phyloP scores from a whole-genome alignment of 352 stramenopile genomes.

The Pythium guiyangense region DNA sequence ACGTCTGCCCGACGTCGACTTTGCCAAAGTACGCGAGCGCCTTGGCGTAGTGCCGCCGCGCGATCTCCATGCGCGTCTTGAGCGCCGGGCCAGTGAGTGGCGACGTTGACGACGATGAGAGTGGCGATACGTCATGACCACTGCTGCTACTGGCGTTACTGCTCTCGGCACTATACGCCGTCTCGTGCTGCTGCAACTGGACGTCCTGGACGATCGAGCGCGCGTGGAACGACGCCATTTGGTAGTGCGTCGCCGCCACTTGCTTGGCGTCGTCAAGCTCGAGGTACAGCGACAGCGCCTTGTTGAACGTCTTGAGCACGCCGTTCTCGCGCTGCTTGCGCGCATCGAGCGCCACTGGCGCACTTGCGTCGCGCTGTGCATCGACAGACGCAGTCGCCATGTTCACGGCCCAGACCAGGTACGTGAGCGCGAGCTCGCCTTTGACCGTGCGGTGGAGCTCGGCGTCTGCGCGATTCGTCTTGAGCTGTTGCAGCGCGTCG shows the following conservation, averaged over 20 bases:
- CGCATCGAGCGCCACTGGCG: constrained; percentile 1
- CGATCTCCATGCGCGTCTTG: constrained; percentile 75
- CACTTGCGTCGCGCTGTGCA: not conserved
- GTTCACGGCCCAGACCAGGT: constrained; percentile 77
- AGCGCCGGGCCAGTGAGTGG: constrained; percentile 17
- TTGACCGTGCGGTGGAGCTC: constrained; percentile 69
- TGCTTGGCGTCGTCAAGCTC: constrained; percentile 74
- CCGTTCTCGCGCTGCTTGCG: constrained; percentile 39
- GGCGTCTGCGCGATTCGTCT: constrained; percentile 57
- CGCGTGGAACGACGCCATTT: constrained; percentile 79
- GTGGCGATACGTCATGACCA: constrained; percentile 8
- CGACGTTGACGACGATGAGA: constrained; percentile 10
- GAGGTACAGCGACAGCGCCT: constrained; percentile 66
- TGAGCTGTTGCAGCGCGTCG: constrained; percentile 57
- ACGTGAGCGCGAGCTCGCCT: constrained; percentile 77
- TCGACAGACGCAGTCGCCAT: constrained; percentile 24
- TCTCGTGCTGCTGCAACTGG: not conserved
- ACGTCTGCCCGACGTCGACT: constrained; percentile 65
- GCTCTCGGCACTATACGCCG: not conserved
- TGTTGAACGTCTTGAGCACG: constrained; percentile 59
- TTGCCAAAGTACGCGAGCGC: constrained; percentile 73
- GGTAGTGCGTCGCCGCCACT: constrained; percentile 75
- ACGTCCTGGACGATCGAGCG: constrained; percentile 50
- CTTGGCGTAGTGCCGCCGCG: constrained; percentile 82
- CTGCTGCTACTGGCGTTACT: not conserved